Base-by-base conservation (phyloP, 2,329 filamentous ascomycete genomes). In the Alternaria infectoria region DNA sequence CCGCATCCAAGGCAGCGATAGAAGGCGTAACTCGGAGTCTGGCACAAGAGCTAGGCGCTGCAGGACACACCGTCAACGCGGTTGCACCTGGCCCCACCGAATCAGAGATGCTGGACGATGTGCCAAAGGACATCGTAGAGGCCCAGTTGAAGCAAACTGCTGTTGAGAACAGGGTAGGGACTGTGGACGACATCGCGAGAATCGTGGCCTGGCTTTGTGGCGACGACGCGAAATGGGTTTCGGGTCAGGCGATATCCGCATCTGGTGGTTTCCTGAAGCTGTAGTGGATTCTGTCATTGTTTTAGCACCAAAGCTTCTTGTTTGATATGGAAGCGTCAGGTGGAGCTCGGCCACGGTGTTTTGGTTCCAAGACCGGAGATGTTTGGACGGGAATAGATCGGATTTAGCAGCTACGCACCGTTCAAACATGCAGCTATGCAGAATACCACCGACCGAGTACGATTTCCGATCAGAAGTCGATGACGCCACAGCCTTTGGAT, bases 11-110 rank as follows among this genome's bases (percentile, higher is more conserved):
- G 71, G 86, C 86, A 0, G 88, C 87, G 6, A 73, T 90, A 15
- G 88, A 90, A 73, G 86, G 84, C 0, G 74, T 90, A 58, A 90
- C 88, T 10, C 80, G 87, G 7, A 84, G 81, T 47, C 87, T 87
- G 83, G 88, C 89, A 0, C 81, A 82, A 0, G 88, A 90, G 75
- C 77, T 90, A 9, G 88, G 88, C 0, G 72, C 64, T 4, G 77
- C 83, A 61, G 87, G 88, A 0, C 86, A 86, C 61, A 90, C 88
- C 0, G 88, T 89, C 25, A 91, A 90, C 67, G 81, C 83, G 0
- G 84, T 90, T 3, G 85, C 84, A 19, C 87, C 88, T 0, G 88
- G 88, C 0, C 87, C 88, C 0, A 85, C 88, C 6, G 77, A 85
- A 75, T 88, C 83, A 28, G 86, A 88, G 8, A 84, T 90, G 83